A percentile compares a stretch with the other conserved stretches of the same genome.
Evolutionary conservation across 1,284 basidiomycete species (phyloP).

Genomic region (Taiwanofungus camphoratus): DNA sequence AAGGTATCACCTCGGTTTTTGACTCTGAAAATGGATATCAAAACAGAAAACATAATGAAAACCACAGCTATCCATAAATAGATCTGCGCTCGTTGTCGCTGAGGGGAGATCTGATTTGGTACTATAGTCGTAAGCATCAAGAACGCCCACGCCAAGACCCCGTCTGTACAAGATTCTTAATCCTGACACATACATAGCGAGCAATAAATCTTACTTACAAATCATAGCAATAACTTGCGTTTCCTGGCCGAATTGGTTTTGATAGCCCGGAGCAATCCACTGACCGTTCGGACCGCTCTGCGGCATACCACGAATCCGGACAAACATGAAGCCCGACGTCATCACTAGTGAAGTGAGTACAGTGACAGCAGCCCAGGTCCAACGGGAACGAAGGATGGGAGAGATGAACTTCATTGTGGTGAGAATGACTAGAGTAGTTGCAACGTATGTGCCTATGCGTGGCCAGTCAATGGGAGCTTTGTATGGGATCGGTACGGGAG

Average conservation of each 20-base stretch:
- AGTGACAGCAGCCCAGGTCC: constrained; percentile 71
- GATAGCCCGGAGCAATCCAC: constrained; percentile 87
- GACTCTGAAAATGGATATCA: constrained; percentile 85
- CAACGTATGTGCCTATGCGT: constrained; percentile 40
- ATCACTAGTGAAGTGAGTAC: constrained; percentile 73
- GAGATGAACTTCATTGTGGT: constrained; percentile 57
- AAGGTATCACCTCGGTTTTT: constrained; percentile 74
- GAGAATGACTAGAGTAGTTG: constrained; percentile 38
- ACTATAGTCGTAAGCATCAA: constrained; percentile 80
- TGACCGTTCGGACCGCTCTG: constrained; percentile 60
- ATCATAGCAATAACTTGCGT: constrained; percentile 82
- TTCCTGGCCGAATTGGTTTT: constrained; percentile 91
- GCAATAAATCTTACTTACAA: constrained; percentile 60
- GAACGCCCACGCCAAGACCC: constrained; percentile 74
- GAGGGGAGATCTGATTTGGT: constrained; percentile 72
- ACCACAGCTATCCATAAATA: constrained; percentile 87
- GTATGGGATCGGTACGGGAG: constrained; percentile 71
- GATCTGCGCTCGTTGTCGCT: constrained; percentile 78
- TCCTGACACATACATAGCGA: constrained; percentile 4
- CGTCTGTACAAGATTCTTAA: constrained; percentile 51
- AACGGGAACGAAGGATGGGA: constrained; percentile 69
- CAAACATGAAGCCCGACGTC: constrained; percentile 96
- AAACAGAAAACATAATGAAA: constrained; percentile 81
- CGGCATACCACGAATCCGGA: constrained; percentile 82
- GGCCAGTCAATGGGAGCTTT: constrained; percentile 66